Base-by-base conservation (phyloP, 2,329 filamentous ascomycete species). In the Gnomoniopsis smithogilvyi region DNA sequence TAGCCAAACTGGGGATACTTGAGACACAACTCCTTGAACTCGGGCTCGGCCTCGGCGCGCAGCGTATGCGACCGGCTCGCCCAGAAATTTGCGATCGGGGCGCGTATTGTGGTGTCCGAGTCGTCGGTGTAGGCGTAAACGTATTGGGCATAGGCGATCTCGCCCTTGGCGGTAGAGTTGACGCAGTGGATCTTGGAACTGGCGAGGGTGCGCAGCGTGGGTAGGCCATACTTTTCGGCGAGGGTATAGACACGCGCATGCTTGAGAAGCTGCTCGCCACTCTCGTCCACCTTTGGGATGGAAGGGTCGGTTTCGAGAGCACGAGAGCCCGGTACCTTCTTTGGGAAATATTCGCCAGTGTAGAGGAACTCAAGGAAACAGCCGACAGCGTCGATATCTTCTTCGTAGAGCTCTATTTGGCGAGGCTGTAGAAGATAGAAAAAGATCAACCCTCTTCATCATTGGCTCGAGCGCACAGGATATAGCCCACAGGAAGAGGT, bases 171-270 rank as follows among this genome's bases (percentile, higher is more conserved):
- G 0, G 90, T 96, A 48, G 89, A 91, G 69, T 92, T 89, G 68
- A 96, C 90, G 72, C 91, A 91, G 78, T 96, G 92, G 68, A 97
- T 96, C 80, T 97, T 97, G 71, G 85, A 87, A 71, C 90, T 90
- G 2, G 92, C 89, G 30, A 96, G 85, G 19, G 80, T 84, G 73
- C 90, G 91, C 63, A 97, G 85, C 11, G 78, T 78, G 0, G 79
- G 75, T 51, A 92, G 76, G 45, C 85, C 83, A 62, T 95, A 87
- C 74, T 89, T 92, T 67, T 92, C 89, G 24, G 91, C 92, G 24
- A 97, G 80, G 0, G 91, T 96, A 78, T 96, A 96, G 64, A 96
- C 84, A 64, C 90, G 89, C 22, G 93, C 93, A 72, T 97, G 93
- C 69, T 90, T 91, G 62, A 97, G 85, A 19, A 97, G 86, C 69